These are phyloP conservation scores for Primulina eburnea DNA, from an alignment of 257 asterid genomes.

Conservation along the genomic window DNA sequence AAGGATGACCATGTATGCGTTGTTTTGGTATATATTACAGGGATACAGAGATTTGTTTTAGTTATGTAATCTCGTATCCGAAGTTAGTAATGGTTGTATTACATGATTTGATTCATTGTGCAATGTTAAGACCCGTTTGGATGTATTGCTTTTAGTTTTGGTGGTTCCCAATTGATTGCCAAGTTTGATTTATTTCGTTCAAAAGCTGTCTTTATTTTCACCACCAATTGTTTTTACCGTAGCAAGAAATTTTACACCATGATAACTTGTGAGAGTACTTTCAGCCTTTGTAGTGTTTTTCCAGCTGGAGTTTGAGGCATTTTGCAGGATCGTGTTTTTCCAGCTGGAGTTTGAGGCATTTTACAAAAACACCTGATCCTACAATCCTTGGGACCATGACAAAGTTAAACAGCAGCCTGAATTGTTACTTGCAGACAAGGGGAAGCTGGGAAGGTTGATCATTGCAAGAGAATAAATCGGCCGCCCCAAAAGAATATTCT, in stretches of 20 bases:
- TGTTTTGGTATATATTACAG: constrained; percentile 21
- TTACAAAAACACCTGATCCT: neutral
- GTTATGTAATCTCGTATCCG: neutral
- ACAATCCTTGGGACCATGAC: neutral
- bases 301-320: neutral
- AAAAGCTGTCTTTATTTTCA: neutral
- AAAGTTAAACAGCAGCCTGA: too few species aligned
- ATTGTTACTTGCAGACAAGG: too few species aligned
- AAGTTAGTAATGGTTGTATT: neutral
- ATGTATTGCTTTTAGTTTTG: neutral
- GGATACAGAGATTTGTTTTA: neutral
- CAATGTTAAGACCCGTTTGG: neutral
- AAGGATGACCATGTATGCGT: constrained; percentile 26
- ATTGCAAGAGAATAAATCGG: neutral
- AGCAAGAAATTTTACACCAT: neutral
- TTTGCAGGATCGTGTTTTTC: neutral
- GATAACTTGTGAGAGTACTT: neutral
- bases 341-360: neutral
- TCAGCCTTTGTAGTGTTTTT: neutral
- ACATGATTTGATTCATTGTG: neutral
- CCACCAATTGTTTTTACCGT: neutral
- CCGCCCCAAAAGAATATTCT: neutral
- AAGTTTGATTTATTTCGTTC: neutral
- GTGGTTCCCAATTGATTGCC: neutral
- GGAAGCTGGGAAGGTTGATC: neutral